Evolutionary conservation across 176 grass and related monocot genomes (phyloP).

Genomic region (Miscanthus lutarioriparius): DNA sequence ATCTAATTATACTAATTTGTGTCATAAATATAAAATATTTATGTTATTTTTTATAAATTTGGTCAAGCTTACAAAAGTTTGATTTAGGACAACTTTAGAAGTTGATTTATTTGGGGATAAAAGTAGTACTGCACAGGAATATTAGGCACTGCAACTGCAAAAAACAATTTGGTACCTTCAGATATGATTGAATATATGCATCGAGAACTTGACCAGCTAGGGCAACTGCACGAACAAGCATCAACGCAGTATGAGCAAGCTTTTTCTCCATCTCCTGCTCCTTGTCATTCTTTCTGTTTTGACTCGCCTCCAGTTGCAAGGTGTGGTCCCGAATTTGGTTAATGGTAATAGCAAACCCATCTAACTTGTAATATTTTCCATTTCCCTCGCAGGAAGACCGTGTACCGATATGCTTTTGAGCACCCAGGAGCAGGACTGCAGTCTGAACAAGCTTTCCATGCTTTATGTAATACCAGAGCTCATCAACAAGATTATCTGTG

Average conservation of each 20-base stretch:
- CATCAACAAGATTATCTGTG: slow-evolving; percentile 28
- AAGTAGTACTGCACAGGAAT: too few relatives aligned
- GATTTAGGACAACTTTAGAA: too few relatives aligned
- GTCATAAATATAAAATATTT: too few relatives aligned
- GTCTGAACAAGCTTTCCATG: neutral
- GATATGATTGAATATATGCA: slow-evolving; percentile 17
- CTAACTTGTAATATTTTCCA: neutral
- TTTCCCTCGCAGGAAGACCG: neutral
- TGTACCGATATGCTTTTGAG: slow-evolving; percentile 2
- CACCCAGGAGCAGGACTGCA: slow-evolving; percentile 17
- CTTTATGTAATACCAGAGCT: slow-evolving; percentile 23
- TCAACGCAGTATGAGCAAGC: neutral
- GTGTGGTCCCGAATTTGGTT: neutral
- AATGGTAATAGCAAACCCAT: neutral
- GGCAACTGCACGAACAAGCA: slow-evolving; percentile 7
- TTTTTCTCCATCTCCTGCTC: neutral
- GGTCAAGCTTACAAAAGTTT: too few relatives aligned
- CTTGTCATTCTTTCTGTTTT: neutral
- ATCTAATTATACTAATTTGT: too few relatives aligned
- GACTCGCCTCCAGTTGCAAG: neutral
- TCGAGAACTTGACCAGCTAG: slow-evolving; percentile 32
- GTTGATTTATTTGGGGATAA: too few relatives aligned
- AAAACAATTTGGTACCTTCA: neutral
- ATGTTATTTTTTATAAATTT: too few relatives aligned
- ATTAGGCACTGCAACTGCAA: too few relatives aligned